Conservation (phyloP, 352 stramenopile genomes). For the Pseudoperonospora humuli region DNA sequence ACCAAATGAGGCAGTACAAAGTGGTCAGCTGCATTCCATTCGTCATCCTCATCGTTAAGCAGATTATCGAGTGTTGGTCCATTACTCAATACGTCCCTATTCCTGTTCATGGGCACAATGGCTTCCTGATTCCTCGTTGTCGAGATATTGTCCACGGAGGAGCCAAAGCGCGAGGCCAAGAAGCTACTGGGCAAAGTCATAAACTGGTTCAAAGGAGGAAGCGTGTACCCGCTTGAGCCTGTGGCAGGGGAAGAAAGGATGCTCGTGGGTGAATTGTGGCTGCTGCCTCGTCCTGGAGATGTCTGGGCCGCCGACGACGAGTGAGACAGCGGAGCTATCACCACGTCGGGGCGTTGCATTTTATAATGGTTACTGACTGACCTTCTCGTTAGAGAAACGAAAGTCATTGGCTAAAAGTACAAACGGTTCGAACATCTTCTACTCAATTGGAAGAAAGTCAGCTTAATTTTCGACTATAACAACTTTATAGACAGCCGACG, state of each 20-base stretch:
- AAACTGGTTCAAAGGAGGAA: slow-evolving; percentile 29
- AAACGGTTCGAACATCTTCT: not conserved
- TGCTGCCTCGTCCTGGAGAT: not conserved
- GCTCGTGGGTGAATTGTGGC: not conserved
- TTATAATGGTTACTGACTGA: not conserved
- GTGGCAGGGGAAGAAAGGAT: not conserved
- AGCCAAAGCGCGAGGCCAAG: slow-evolving; percentile 10
- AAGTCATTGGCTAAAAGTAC: not conserved
- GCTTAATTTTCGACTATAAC: no score
- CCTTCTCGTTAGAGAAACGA: not conserved
- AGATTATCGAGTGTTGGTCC: slow-evolving; percentile 7
- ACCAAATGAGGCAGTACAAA: slow-evolving; percentile 8
- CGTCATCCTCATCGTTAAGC: slow-evolving; percentile 21
- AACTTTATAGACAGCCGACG: slow-evolving; percentile 3
- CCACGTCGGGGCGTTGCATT: slow-evolving; percentile 17
- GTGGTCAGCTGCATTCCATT: slow-evolving; percentile 1
- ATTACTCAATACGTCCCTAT: not conserved
- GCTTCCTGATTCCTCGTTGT: not conserved
- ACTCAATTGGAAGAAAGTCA: not conserved
- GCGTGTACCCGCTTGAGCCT: slow-evolving; percentile 7
- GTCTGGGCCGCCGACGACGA: not conserved
- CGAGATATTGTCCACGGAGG: slow-evolving; percentile 1
- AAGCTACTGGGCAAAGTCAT: slow-evolving; percentile 24
- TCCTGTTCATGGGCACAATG: not conserved
- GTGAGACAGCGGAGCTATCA: slow-evolving; percentile 2